Evolutionary conservation across 768 basidiomycete genomes (phyloP).

Genomic region (Kwoniella europaea): DNA sequence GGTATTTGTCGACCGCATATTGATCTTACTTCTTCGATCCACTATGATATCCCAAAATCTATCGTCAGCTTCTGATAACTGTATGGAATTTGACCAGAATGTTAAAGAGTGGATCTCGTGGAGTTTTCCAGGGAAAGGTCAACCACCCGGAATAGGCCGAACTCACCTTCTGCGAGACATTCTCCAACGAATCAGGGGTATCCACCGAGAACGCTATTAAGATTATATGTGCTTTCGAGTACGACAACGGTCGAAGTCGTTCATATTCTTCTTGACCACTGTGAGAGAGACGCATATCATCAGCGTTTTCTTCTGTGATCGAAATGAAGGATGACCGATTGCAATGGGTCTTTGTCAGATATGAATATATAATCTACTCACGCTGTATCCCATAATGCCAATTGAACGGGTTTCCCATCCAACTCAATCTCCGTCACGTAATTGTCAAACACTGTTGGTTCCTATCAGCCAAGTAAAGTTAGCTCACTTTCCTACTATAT

Average conservation of each 20-base stretch:
- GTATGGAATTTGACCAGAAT: too few species aligned
- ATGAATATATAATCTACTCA: slow-evolving; percentile 61
- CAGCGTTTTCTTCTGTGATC: neutral
- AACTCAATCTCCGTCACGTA: slow-evolving; percentile 98
- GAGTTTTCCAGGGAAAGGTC: too few species aligned
- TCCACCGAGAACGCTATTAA: slow-evolving; percentile 96
- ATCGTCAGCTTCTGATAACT: neutral
- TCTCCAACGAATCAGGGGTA: slow-evolving; percentile 94
- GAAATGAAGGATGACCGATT: too few species aligned
- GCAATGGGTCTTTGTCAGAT: too few species aligned
- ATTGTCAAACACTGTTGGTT: slow-evolving; percentile 81
- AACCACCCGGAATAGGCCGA: neutral
- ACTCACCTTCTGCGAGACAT: slow-evolving; percentile 85
- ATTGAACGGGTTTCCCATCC: slow-evolving; percentile 95
- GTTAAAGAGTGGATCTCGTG: too few species aligned
- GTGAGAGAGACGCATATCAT: neutral
- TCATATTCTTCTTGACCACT: slow-evolving; percentile 99
- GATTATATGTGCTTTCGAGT: slow-evolving; percentile 98
- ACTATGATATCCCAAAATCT: slow-evolving; percentile 62
- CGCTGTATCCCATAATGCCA: slow-evolving; percentile 99
- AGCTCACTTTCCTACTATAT: neutral
- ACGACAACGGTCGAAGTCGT: slow-evolving; percentile 94
- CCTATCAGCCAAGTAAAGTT: slow-evolving; percentile 62
- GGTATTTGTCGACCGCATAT: slow-evolving; percentile 93
- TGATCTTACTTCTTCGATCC: slow-evolving; percentile 97